Conservation (phyloP, 768 basidiomycete genomes). For the Mycena sanguinolenta region DNA sequence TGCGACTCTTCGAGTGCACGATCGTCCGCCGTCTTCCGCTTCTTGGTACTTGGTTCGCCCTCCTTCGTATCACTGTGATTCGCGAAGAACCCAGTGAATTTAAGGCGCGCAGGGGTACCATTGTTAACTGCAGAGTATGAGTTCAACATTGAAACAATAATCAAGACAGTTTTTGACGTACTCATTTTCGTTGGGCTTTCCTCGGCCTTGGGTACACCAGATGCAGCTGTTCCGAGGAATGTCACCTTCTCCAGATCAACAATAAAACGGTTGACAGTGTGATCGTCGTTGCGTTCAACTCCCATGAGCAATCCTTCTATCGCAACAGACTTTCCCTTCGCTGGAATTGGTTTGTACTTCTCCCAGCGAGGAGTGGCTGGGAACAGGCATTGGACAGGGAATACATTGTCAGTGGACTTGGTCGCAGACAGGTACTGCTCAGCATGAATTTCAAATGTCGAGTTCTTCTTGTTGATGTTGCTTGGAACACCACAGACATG, state of each 20-base stretch:
- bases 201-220: background rate
- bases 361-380: background rate
- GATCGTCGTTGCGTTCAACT: background rate
- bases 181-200: background rate
- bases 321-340: background rate
- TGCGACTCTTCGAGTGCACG: too few species aligned
- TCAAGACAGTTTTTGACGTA: too few species aligned
- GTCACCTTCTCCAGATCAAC: background rate
- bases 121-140: too few species aligned
- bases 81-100: too few species aligned
- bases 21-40: too few species aligned
- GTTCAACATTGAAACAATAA: too few species aligned
- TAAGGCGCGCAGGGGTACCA: too few species aligned
- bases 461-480: background rate
- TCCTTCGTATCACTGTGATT: too few species aligned
- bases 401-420: background rate
- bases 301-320: background rate
- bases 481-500: background rate
- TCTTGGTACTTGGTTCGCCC: too few species aligned
- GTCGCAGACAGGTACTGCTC: slow-evolving; percentile 12
- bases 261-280: slow-evolving; percentile 1
- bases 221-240: background rate
- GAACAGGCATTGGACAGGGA: background rate
- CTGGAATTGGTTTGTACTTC: slow-evolving; percentile 2
- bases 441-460: background rate